Conservation (phyloP, 2,329 filamentous ascomycete species). For the Colletotrichum sp. region DNA sequence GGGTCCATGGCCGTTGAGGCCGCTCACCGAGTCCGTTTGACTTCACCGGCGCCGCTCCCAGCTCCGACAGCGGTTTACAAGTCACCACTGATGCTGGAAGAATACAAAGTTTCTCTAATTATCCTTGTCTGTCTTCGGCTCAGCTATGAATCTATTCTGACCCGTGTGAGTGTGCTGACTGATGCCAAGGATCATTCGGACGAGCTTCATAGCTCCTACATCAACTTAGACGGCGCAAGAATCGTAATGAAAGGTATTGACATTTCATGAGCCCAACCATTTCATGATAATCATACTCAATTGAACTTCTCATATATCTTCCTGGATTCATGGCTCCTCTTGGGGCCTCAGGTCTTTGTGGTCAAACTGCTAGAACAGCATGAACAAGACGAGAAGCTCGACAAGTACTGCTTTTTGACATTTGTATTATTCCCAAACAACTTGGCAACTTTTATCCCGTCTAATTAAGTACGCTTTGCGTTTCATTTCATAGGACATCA, state of each 20-base stretch:
- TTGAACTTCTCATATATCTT: too few species aligned
- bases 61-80: background rate
- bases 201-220: background rate
- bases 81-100: background rate
- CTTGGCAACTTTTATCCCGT: too few species aligned
- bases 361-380: too few species aligned
- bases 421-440: too few species aligned
- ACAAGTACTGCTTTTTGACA: too few species aligned
- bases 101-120: background rate
- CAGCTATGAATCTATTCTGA: background rate
- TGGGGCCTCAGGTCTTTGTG: too few species aligned
- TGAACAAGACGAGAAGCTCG: too few species aligned
- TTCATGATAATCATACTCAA: too few species aligned
- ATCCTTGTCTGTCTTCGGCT: rapidly evolving
- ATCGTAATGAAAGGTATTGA: background rate
- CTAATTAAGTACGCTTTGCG: background rate
- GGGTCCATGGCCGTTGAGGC: background rate
- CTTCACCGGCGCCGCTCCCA: background rate
- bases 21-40: background rate
- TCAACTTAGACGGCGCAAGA: too few species aligned
- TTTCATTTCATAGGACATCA: background rate
- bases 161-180: background rate
- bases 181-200: background rate
- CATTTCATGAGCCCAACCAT: background rate
- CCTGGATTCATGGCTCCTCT: too few species aligned